Conservation (phyloP, 108 stramenopile species). For the Discostella pseudostelligera region DNA sequence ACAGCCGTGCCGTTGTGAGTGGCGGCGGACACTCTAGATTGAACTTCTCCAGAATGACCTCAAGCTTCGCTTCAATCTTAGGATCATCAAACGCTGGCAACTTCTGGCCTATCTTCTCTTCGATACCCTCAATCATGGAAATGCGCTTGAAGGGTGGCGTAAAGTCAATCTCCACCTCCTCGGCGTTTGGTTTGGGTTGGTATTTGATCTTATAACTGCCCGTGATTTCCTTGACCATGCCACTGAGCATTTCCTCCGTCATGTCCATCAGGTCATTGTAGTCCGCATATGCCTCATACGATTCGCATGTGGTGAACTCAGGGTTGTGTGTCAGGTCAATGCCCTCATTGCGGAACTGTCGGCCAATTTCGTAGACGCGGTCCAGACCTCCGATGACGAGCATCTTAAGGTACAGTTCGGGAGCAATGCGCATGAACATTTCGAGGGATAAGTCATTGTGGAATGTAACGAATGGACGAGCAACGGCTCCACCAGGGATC, state of each 20-base stretch:
- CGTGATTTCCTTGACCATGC: conserved; percentile 94
- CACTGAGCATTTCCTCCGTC: conserved; percentile 95
- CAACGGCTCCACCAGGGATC: conserved; percentile 98
- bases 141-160: conserved; percentile 98
- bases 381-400: conserved; percentile 98
- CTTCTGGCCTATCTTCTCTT: conserved; percentile 82
- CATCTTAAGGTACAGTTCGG: conserved; percentile 98
- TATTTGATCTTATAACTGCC: conserved; percentile 96
- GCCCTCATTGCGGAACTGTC: conserved; percentile 99
- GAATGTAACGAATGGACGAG: conserved; percentile 97
- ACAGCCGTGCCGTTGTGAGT: conserved; percentile 92
- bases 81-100: conserved; percentile 89
- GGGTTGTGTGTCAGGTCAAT: conserved; percentile 99
- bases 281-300: conserved; percentile 99
- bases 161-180: conserved; percentile 94
- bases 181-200: conserved; percentile 87
- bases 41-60: conserved; percentile 69
- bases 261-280: conserved; percentile 98
- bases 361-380: conserved; percentile 98
- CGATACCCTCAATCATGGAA: conserved; percentile 95
- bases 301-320: conserved; percentile 99
- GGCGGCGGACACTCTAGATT: conserved; percentile 92
- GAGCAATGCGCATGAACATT: conserved; percentile 94
- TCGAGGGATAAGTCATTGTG: conserved; percentile 97
- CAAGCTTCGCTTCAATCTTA: conserved; percentile 76